phyloP scores from a whole-genome alignment of 176 grass and related monocot species.

The Oryza coarctata region DNA sequence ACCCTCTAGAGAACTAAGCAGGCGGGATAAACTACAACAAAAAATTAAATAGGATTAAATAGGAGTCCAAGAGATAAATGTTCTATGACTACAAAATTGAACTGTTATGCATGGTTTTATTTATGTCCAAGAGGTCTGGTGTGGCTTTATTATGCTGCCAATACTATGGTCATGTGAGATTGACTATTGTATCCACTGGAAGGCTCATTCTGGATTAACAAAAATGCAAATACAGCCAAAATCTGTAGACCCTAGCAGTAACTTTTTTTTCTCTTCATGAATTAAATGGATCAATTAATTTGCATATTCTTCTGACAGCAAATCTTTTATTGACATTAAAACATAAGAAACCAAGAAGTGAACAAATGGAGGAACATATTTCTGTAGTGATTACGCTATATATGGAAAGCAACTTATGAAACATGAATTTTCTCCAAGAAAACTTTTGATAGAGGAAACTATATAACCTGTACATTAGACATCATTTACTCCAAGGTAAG shows the following conservation, averaged over 20 bases:
- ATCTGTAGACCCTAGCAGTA: conserved; percentile 16
- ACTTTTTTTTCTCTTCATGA: conserved; percentile 17
- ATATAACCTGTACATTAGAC: not conserved
- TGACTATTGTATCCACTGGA: conserved; percentile 19
- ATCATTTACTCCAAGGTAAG: not conserved
- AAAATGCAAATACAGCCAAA: conserved; percentile 5
- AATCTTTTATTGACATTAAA: not conserved
- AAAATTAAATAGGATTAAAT: conserved; percentile 13
- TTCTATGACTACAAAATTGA: not conserved
- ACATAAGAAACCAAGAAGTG: conserved; percentile 1
- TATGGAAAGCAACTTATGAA: conserved; percentile 23
- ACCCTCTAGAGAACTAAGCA: conserved; percentile 70
- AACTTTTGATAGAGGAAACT: not conserved
- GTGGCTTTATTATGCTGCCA: not conserved
- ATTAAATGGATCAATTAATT: conserved; percentile 13
- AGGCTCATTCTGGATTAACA: not conserved
- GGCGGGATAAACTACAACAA: conserved; percentile 69
- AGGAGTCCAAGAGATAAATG: not conserved
- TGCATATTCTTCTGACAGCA: conserved; percentile 17
- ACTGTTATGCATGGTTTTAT: not conserved
- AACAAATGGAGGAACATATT: not conserved
- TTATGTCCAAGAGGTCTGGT: not conserved
- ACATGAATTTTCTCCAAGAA: not conserved
- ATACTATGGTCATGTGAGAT: conserved; percentile 11
- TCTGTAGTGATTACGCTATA: not conserved